A percentile compares a stretch with the other conserved stretches of the same genome.
Evolutionary conservation across 169 alveolate genomes (phyloP).

Genomic region (Cryptosporidium parvum): DNA sequence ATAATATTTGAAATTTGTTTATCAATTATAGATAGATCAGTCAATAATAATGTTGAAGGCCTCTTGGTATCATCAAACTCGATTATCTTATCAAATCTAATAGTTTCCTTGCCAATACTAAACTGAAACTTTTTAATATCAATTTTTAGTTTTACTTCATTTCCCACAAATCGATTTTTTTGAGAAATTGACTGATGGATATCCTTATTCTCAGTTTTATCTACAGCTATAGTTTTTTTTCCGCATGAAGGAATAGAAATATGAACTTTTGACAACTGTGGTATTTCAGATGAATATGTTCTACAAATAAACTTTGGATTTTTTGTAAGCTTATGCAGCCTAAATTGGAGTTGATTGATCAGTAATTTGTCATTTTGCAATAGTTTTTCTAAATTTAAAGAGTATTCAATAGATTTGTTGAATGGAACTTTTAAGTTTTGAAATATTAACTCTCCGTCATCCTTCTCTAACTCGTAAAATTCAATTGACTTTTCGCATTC

Average conservation of each 20-base stretch:
- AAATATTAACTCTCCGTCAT: not conserved
- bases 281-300: slow-evolving; percentile 53
- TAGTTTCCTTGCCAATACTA: not conserved
- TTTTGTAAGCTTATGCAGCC: slow-evolving; percentile 38
- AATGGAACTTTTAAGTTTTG: slow-evolving; percentile 46
- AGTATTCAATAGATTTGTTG: slow-evolving; percentile 34
- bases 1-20: slow-evolving; percentile 24
- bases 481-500: slow-evolving; percentile 46
- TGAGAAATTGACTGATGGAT: not conserved
- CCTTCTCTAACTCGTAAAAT: slow-evolving; percentile 19
- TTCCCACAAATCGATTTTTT: not conserved
- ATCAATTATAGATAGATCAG: slow-evolving; percentile 36
- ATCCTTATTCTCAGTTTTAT: not conserved
- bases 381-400: slow-evolving; percentile 41
- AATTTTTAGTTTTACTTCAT: not conserved
- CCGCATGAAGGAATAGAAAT: slow-evolving; percentile 43
- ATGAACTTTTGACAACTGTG: slow-evolving; percentile 24
- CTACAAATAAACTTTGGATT: slow-evolving; percentile 59
- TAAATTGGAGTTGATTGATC: slow-evolving; percentile 57
- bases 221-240: not conserved
- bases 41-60: slow-evolving; percentile 47
- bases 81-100: slow-evolving; percentile 43
- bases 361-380: slow-evolving; percentile 38
- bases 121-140: not conserved
- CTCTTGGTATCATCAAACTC: slow-evolving; percentile 70